These are phyloP conservation scores for Pisolithus orientalis DNA, from an alignment of 768 basidiomycete genomes.

Conservation along the genomic window DNA sequence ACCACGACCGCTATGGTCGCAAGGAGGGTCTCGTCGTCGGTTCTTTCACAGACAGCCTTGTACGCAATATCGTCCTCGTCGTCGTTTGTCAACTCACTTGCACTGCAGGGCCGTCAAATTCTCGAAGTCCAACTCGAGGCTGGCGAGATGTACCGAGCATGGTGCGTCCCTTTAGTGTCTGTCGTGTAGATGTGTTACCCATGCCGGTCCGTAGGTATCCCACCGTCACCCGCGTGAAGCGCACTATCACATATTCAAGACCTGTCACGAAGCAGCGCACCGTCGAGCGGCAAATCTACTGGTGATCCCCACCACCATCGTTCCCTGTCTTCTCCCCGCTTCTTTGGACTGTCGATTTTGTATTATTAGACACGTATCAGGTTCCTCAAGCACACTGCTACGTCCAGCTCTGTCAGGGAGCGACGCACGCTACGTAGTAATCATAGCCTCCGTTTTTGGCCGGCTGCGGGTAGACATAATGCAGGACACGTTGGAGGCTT, in stretches of 20 bases:
- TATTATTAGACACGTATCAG: constrained; percentile 26
- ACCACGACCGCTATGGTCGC: constrained; percentile 53
- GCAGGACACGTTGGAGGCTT: constrained; percentile 10
- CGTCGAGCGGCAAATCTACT: constrained; percentile 71
- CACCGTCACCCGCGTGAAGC: constrained; percentile 70
- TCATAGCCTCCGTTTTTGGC: constrained; percentile 10
- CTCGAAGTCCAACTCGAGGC: constrained; percentile 77
- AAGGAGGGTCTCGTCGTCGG: constrained; percentile 80
- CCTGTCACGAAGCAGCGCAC: constrained; percentile 48
- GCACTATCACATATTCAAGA: constrained; percentile 59
- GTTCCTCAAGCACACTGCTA: constrained; percentile 33
- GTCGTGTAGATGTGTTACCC: background rate
- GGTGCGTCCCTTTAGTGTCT: constrained; percentile 31
- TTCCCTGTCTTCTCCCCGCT: constrained; percentile 2
- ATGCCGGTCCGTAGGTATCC: constrained; percentile 49
- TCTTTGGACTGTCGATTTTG: constrained; percentile 23
- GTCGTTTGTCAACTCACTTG: background rate
- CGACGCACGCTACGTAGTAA: constrained; percentile 14
- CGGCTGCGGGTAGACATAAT: constrained; percentile 13
- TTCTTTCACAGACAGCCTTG: constrained; percentile 62
- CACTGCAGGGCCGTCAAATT: constrained; percentile 67
- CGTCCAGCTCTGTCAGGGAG: constrained; percentile 50
- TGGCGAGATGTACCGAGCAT: constrained; percentile 61
- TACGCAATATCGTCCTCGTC: constrained; percentile 31
- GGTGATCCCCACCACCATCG: constrained; percentile 36